Conservation (phyloP, 345 rosid species). For the Hevea brasiliensis region DNA sequence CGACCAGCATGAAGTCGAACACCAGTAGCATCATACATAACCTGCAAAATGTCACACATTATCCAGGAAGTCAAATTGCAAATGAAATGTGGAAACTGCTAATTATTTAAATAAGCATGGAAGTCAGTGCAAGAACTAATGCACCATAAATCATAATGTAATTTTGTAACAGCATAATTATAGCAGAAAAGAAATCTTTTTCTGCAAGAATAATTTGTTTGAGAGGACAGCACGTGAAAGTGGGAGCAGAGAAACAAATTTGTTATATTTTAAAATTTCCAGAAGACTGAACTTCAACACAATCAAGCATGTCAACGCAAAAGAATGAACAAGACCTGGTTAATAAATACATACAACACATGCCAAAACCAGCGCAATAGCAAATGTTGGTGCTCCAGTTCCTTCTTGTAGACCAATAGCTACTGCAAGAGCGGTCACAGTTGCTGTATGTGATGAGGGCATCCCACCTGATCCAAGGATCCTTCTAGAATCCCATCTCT, state of each 20-base stretch:
- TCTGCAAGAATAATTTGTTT: not conserved
- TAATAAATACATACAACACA: conserved; percentile 54
- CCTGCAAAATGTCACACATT: conserved; percentile 37
- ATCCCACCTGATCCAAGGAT: conserved; percentile 65
- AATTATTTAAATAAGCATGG: not conserved
- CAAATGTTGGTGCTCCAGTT: conserved; percentile 45
- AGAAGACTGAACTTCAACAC: not conserved
- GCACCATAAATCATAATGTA: not conserved
- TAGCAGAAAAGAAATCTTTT: not conserved
- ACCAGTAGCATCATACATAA: conserved; percentile 72
- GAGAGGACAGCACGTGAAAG: not conserved
- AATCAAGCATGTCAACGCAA: conserved; percentile 19
- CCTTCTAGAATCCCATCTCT: conserved; percentile 63
- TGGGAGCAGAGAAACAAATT: not conserved
- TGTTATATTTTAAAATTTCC: not conserved
- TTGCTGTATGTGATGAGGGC: conserved; percentile 73
- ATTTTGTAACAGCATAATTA: not conserved
- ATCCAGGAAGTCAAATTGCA: conserved; percentile 11
- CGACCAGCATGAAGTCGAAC: conserved; percentile 72
- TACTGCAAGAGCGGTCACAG: conserved; percentile 55
- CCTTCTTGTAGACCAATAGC: conserved; percentile 63
- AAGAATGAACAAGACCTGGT: conserved; percentile 39
- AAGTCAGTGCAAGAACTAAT: not conserved
- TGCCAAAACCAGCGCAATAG: conserved; percentile 56
- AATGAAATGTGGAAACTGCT: not conserved